Conservation (phyloP, 2,329 filamentous ascomycete species). For the Didymella exigua region DNA sequence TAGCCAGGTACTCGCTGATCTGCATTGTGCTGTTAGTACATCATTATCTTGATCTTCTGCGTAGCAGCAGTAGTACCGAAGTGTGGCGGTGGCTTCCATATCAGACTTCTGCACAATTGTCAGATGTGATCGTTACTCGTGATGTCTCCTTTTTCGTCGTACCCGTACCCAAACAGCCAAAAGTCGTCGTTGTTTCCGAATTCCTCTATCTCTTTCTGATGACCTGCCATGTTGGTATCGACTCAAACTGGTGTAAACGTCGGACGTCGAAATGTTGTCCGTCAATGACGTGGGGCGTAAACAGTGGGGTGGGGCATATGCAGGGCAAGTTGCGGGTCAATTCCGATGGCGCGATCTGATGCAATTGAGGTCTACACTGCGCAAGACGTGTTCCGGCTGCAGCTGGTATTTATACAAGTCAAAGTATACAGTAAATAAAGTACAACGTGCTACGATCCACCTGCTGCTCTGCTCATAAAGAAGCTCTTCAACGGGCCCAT, state of each 20-base stretch:
- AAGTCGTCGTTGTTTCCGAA: conserved; percentile 66
- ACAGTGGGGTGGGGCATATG: conserved; percentile 30
- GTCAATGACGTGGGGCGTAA: conserved; percentile 21
- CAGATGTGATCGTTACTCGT: not conserved
- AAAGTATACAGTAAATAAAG: conserved; percentile 9
- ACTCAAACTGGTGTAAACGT: not conserved
- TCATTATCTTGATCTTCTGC: not conserved
- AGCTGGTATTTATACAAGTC: conserved; percentile 17
- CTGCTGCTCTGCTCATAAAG: conserved; percentile 74
- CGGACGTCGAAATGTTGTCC: not conserved
- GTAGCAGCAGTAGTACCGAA: conserved; percentile 67
- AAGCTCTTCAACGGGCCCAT: conserved; percentile 79
- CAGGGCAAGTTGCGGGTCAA: conserved; percentile 8
- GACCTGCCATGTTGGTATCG: conserved; percentile 30
- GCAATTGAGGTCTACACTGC: conserved; percentile 4
- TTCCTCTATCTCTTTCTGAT: conserved; percentile 38
- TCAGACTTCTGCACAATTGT: conserved; percentile 71
- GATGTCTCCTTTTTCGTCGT: not conserved
- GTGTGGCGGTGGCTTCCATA: conserved; percentile 97
- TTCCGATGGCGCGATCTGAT: conserved; percentile 25
- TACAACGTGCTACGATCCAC: conserved; percentile 30
- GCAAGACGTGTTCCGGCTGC: not conserved
- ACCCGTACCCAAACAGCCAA: conserved; percentile 99
- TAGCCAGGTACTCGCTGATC: conserved; percentile 86
- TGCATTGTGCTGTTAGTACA: conserved; percentile 45